A percentile compares a stretch with the other conserved stretches of the same genome.
phyloP scores from a whole-genome alignment of 2,329 filamentous ascomycete genomes.

The Passalora sequoiae region DNA sequence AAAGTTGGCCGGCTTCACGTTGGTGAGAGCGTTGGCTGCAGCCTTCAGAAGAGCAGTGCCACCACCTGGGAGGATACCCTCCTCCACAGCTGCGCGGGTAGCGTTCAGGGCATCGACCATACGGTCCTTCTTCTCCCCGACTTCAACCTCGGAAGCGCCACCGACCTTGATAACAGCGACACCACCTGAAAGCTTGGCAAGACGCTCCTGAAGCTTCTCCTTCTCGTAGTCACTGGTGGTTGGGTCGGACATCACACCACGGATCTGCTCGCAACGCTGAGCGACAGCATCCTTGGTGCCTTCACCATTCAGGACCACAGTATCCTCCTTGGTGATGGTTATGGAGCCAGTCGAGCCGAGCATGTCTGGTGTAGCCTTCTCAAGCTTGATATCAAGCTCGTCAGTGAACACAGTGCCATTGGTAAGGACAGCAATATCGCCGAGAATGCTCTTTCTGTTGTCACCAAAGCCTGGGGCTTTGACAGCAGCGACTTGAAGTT shows the following conservation, averaged over 20 bases:
- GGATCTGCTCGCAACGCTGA: slow-evolving; percentile 98
- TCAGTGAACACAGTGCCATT: slow-evolving; percentile 97
- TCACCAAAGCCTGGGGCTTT: slow-evolving; percentile 99
- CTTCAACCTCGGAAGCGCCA: slow-evolving; percentile 95
- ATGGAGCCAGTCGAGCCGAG: slow-evolving; percentile 96
- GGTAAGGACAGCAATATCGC: slow-evolving; percentile 90
- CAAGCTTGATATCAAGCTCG: slow-evolving; percentile 97
- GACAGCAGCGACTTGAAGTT: slow-evolving; percentile 96
- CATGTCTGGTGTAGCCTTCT: slow-evolving; percentile 94
- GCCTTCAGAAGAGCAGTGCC: slow-evolving; percentile 98
- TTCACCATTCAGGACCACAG: slow-evolving; percentile 95
- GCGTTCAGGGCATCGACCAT: slow-evolving; percentile 98
- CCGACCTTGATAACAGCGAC: slow-evolving; percentile 99
- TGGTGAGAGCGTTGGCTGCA: slow-evolving; percentile 75
- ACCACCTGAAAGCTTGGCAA: slow-evolving; percentile 97
- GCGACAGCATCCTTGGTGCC: slow-evolving; percentile 89
- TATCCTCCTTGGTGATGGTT: slow-evolving; percentile 99
- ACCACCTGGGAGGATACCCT: slow-evolving; percentile 97
- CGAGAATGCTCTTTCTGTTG: slow-evolving; percentile 99
- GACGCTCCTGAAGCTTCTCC: slow-evolving; percentile 99
- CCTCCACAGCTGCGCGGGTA: slow-evolving; percentile 95
- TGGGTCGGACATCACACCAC: slow-evolving; percentile 89
- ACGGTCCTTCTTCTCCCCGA: slow-evolving; percentile 99
- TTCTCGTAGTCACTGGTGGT: slow-evolving; percentile 98
- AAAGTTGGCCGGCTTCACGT: slow-evolving; percentile 88